Evolutionary conservation across 176 grass and related monocot genomes (phyloP), one percentile per base, ranked within the genome.

Genomic region (Luzula sylvatica): DNA sequence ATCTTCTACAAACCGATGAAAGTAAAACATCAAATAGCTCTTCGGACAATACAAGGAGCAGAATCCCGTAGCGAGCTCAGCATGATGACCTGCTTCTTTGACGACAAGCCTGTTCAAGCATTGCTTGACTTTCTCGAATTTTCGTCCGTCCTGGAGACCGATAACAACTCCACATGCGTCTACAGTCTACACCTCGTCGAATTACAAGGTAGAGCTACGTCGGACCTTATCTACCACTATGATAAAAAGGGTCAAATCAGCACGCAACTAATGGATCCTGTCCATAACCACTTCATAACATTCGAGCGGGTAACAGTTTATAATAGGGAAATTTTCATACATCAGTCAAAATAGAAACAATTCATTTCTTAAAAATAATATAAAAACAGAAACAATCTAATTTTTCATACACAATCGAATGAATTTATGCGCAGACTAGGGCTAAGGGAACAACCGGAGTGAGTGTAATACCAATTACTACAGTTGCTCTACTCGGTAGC

Each of bases 161-260:
- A 11, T 13, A 23, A 22, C 18, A 48, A 15, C 22, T 30, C 18
- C 26, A 42, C 58, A 16, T 77, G 66, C 35, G 18, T 64, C 11
- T 70, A 78, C 46, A 28, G 57, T 18, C 49, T 78, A 14, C 74
- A 71, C 28, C 41, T 78, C 28, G 57, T 55, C 29, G 74, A 71
- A 56, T 50, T 65, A 18, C 25, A 32, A 14, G 74, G 38, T 5
- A 47, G 66, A 22, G 55, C 50, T 2, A 43, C 0, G 30, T 65
- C 74, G 48, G 70, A 23, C 56, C 56, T 77, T 43, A 51, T 65
- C n/a, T 14, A 50, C 4, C 74, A 78, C 56, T 40, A 30, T 24
- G 56, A 51, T 35, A 26, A 42, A 7, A 78, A 78, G 50, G 74
- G 55, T 1, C 18, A 17, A 3, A 56, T 70, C 26, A 45, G 63